A percentile compares a stretch with the other conserved stretches of the same genome.
Conservation (phyloP, 1,284 basidiomycete species). For the Mycena citricolor region DNA sequence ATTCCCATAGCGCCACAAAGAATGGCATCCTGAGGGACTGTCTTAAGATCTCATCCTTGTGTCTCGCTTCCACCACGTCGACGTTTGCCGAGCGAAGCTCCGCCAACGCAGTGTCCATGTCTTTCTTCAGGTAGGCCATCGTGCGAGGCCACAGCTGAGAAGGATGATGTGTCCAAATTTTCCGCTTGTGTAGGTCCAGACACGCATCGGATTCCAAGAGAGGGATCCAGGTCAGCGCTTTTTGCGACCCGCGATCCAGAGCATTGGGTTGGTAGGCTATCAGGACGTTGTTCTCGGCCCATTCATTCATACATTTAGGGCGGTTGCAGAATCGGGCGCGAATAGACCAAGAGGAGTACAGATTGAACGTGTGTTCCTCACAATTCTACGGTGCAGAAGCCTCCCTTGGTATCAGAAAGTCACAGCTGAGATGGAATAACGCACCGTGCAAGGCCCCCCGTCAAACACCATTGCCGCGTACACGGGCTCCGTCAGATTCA, state of each 20-base stretch:
- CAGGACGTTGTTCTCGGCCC: neutral
- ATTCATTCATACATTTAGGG: constrained; percentile 8
- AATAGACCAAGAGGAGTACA: constrained; percentile 20
- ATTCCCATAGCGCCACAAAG: constrained; percentile 13
- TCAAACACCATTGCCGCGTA: constrained; percentile 66
- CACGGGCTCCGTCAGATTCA: constrained; percentile 38
- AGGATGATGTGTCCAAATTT: too few relatives aligned
- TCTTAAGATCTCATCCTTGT: constrained; percentile 7
- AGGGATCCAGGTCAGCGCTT: constrained; percentile 24
- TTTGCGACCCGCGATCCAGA: constrained; percentile 1
- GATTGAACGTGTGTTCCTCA: constrained; percentile 5
- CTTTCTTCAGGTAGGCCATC: constrained; percentile 5
- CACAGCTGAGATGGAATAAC: constrained; percentile 14
- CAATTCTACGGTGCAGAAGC: constrained; percentile 8
- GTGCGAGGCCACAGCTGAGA: too few relatives aligned
- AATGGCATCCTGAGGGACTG: constrained; percentile 17
- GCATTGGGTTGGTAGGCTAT: constrained; percentile 2
- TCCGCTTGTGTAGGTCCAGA: too few relatives aligned
- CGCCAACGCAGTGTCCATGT: constrained; percentile 12
- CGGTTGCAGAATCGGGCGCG: constrained; percentile 16
- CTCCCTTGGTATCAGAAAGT: neutral
- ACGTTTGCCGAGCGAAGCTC: constrained; percentile 5
- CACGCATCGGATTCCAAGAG: constrained; percentile 31
- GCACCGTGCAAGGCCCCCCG: constrained; percentile 54
- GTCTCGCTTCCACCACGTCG: constrained; percentile 12